Conservation (phyloP, 2,329 filamentous ascomycete genomes). For the Botrytis byssoidea region DNA sequence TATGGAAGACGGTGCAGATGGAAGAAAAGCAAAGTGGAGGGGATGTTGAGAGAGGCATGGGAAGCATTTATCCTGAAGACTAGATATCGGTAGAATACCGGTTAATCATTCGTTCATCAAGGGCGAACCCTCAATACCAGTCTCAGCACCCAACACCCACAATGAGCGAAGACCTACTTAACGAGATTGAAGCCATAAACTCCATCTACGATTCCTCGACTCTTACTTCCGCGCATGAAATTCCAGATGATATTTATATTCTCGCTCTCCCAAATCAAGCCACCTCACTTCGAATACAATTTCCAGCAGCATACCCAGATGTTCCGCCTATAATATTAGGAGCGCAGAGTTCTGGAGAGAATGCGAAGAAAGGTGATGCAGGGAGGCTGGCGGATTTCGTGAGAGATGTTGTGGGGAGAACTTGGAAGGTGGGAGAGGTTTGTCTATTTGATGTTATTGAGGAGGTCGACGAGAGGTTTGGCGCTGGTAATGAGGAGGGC, state of each 20-base stretch:
- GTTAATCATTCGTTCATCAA: not conserved
- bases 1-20: not conserved
- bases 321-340: constrained; percentile 71
- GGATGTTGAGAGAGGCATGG: not conserved
- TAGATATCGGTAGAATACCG: not conserved
- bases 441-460: constrained; percentile 93
- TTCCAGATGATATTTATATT: constrained; percentile 49
- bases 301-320: constrained; percentile 72
- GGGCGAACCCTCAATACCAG: not conserved
- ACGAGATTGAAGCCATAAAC: constrained; percentile 80
- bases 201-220: constrained; percentile 76
- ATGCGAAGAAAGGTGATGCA: constrained; percentile 68
- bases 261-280: constrained; percentile 63
- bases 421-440: constrained; percentile 72
- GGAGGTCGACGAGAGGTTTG: constrained; percentile 50
- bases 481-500: not conserved
- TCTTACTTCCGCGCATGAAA: constrained; percentile 45
- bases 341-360: constrained; percentile 72
- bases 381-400: constrained; percentile 68
- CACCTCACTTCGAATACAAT: constrained; percentile 61
- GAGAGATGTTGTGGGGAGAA: constrained; percentile 61
- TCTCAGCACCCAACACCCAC: not conserved
- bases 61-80: not conserved
- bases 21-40: not conserved
- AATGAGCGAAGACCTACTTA: constrained; percentile 50